phyloP scores from a whole-genome alignment of 306 rosid species.

The Trifolium repens region DNA sequence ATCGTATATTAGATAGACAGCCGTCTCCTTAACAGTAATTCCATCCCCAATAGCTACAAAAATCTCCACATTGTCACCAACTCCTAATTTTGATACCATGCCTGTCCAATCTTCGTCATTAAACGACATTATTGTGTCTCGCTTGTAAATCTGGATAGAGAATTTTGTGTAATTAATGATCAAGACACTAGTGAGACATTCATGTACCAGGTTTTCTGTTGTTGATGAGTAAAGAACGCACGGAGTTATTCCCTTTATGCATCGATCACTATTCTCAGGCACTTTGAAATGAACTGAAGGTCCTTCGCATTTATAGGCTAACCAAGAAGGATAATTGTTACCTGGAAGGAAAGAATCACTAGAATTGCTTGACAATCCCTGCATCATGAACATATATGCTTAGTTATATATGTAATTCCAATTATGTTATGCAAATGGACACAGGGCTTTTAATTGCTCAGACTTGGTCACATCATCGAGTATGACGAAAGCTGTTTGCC shows the following conservation, averaged over 20 bases:
- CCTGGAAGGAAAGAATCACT: constrained; percentile 23
- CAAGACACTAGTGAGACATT: constrained; percentile 10
- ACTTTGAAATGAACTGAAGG: constrained; percentile 6
- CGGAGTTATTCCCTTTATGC: constrained; percentile 27
- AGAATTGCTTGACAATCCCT: constrained; percentile 19
- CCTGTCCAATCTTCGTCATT: constrained; percentile 36
- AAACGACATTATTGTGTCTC: constrained; percentile 27
- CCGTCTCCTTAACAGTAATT: not conserved
- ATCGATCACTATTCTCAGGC: not conserved
- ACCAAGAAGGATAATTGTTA: constrained; percentile 41
- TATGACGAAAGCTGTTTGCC: not conserved
- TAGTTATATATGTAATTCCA: not conserved
- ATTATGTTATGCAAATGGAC: not conserved
- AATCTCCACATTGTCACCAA: constrained; percentile 34
- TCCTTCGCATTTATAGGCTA: constrained; percentile 7
- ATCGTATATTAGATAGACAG: constrained; percentile 26
- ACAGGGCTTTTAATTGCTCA: not conserved
- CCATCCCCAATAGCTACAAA: constrained; percentile 16
- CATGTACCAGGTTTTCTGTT: not conserved
- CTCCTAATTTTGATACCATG: not conserved
- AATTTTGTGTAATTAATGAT: constrained; percentile 36
- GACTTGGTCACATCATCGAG: constrained; percentile 28
- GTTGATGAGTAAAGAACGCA: constrained; percentile 29
- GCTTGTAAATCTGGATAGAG: constrained; percentile 32
- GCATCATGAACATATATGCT: not conserved